phyloP scores from a whole-genome alignment of 2,329 filamentous ascomycete genomes.

The Neonectria magnoliae region DNA sequence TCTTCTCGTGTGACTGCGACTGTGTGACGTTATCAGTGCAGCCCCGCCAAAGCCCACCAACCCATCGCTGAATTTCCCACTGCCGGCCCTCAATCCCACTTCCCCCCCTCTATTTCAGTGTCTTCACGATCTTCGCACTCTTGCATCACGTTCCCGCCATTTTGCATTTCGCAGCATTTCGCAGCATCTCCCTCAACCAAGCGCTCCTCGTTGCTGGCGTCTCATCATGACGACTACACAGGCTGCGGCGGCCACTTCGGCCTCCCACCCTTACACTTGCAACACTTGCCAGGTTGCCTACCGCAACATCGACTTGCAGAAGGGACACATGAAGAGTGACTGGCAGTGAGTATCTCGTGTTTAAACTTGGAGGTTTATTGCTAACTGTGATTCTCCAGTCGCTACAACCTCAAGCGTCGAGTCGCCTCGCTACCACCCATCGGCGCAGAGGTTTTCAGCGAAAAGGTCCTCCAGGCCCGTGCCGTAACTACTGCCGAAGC shows the following conservation, averaged over 20 bases:
- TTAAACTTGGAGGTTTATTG: background rate
- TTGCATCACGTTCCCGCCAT: background rate
- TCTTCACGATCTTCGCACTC: background rate
- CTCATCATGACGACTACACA: constrained; percentile 57
- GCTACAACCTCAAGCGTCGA: constrained; percentile 95
- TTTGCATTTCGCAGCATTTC: background rate
- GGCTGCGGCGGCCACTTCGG: constrained; percentile 47
- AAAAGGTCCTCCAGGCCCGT: constrained; percentile 93
- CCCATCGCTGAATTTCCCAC: constrained; percentile 34
- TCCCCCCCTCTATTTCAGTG: constrained; percentile 6
- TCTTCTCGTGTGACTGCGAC: constrained; percentile 42
- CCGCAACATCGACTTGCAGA: constrained; percentile 90
- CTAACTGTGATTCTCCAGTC: constrained; percentile 57
- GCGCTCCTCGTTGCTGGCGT: background rate
- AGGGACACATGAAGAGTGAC: constrained; percentile 96
- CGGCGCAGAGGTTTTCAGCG: constrained; percentile 90
- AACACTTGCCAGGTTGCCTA: constrained; percentile 98
- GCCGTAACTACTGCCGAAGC: constrained; percentile 85
- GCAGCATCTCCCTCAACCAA: background rate
- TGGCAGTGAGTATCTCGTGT: constrained; percentile 82
- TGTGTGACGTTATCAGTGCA: constrained; percentile 42
- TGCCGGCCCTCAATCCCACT: constrained; percentile 9
- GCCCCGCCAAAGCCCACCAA: constrained; percentile 44
- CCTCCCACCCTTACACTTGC: constrained; percentile 92
- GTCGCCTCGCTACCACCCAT: constrained; percentile 91